Base-by-base conservation (phyloP, 1,139 yeast species). In the Ogataea hybrid region DNA sequence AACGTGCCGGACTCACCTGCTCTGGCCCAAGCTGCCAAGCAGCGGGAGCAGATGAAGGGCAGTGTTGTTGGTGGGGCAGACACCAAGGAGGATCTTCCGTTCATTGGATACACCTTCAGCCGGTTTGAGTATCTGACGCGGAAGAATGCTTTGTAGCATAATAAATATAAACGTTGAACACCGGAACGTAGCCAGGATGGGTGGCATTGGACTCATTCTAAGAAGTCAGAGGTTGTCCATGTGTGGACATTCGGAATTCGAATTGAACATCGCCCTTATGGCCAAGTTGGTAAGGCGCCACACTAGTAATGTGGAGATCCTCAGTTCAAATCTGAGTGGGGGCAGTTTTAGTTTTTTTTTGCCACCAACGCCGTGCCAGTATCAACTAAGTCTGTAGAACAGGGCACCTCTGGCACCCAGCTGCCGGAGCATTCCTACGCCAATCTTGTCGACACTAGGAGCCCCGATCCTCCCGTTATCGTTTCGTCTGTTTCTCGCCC, bases 1-100 rank as follows among this genome's bases (percentile, higher is more conserved):
- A 89, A 86, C 60, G 92, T 90, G 35, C 97, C 97, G 1, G 97
- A 90, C 59, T 81, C 87, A 34, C 96, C 96, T n/a, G 88, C 88
- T 1, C 69, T 81, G 62, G 77, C 79, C 31, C 81, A 79, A 60
- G 86, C 86, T n/a, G 81, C 82, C 56, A 78, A 75, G 56, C 77
- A 71, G 48, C 67, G 80, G 47, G 83, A 78, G 46, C 58, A 56
- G 28, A 39, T 58, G 47, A 61, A 59, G 53, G 60, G 63, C 40
- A 52, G 48, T 37, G 61, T 63, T 35, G 67, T 64, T 41, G 63
- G 64, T 27, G 69, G 66, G 23, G 64, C 72, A 44, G 77, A 73
- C 53, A 71, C 75, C 40, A 89, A 88, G 63, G 95, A 86, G 58
- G 95, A 90, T 56, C 70, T 92, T 61, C 98, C 98, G 39, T 92